A percentile compares a stretch with the other conserved stretches of the same genome.
These are phyloP conservation scores for Hsuehochloa calcarea DNA, from an alignment of 176 grass and related monocot species.

Conservation along the genomic window DNA sequence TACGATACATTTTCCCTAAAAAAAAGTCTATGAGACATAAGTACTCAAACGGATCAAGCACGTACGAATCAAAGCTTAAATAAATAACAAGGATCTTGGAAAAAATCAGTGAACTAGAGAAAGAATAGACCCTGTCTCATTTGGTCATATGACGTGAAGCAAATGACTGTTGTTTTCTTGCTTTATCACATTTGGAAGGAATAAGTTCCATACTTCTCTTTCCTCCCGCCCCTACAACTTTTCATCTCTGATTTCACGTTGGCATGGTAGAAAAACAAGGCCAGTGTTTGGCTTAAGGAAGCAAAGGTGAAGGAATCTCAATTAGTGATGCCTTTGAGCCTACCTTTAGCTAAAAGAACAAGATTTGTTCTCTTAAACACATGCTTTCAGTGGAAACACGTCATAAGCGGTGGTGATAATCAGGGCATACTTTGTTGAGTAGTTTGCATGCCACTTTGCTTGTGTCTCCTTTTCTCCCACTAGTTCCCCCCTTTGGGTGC, in stretches of 20 bases:
- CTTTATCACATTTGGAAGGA: constrained; percentile 29
- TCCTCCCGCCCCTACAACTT: not conserved
- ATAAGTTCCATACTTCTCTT: not conserved
- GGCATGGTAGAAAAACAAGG: not conserved
- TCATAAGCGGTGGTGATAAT: not conserved
- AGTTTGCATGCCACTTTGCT: constrained; percentile 14
- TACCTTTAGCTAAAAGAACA: not conserved
- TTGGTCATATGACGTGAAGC: not conserved
- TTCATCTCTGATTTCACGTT: constrained; percentile 37
- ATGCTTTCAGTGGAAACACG: constrained; percentile 17
- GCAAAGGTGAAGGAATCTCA: constrained; percentile 34
- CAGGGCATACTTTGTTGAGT: constrained; percentile 23
- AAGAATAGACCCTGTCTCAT: not conserved
- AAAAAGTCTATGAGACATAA: not conserved
- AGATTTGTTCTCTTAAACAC: not conserved
- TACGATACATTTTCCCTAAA: not conserved
- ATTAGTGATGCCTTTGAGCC: not conserved
- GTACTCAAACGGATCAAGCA: constrained; percentile 1
- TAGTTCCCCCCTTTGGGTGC: constrained; percentile 46
- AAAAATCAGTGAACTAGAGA: not conserved
- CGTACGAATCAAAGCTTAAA: not conserved
- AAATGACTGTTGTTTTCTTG: constrained; percentile 7
- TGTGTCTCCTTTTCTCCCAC: constrained; percentile 20
- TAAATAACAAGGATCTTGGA: not conserved
- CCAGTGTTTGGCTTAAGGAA: constrained; percentile 42